Conservation (phyloP, 257 asterid species). For the Solanum sejunctum region DNA sequence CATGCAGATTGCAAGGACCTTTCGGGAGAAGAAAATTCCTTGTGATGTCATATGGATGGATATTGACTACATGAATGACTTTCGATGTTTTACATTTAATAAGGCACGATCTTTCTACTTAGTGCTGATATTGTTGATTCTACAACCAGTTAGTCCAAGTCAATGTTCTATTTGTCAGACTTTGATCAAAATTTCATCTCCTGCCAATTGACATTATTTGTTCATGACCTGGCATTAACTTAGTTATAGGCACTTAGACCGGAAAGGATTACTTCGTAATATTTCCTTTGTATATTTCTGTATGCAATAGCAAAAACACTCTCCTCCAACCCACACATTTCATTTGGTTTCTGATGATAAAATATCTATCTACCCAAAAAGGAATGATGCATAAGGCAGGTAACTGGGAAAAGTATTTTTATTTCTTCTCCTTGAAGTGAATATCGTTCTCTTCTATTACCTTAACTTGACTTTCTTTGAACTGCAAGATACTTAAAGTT, state of each 20-base stretch:
- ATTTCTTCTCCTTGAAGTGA: not conserved
- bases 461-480: not conserved
- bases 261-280: not conserved
- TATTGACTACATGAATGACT: conserved; percentile 96
- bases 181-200: not conserved
- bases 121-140: not conserved
- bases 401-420: not conserved
- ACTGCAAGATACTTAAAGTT: not conserved
- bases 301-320: not conserved
- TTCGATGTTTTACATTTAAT: conserved; percentile 90
- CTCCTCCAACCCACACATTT: not conserved
- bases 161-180: not conserved
- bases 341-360: not conserved
- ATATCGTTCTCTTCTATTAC: not conserved
- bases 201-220: not conserved
- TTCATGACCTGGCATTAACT: not conserved
- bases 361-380: not conserved
- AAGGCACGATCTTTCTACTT: conserved; percentile 29
- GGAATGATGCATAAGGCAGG: not conserved
- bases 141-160: not conserved
- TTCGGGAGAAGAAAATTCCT: conserved; percentile 82
- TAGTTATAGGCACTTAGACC: not conserved
- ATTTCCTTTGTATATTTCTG: not conserved
- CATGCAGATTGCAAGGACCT: conserved; percentile 73
- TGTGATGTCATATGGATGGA: conserved; percentile 99